Conservation (phyloP, 2,329 filamentous ascomycete genomes). For the Pestalotiopsis sp. region DNA sequence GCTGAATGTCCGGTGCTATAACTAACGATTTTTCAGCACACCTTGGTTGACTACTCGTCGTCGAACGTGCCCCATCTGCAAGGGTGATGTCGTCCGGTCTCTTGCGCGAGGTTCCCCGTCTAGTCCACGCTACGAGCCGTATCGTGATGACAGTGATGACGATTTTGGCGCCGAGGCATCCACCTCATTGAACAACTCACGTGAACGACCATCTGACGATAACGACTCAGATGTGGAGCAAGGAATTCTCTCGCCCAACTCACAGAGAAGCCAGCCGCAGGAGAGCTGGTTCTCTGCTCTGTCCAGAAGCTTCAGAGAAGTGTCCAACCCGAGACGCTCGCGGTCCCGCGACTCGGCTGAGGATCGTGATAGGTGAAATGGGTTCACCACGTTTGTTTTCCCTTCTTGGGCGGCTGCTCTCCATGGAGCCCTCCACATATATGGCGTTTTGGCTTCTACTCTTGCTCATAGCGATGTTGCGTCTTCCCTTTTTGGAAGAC, state of each 20-base stretch:
- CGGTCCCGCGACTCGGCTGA: slow-evolving; percentile 1
- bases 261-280: slow-evolving; percentile 23
- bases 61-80: slow-evolving; percentile 98
- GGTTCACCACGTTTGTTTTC: background rate
- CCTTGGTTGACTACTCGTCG: slow-evolving; percentile 95
- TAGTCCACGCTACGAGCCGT: slow-evolving; percentile 56
- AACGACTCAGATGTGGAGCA: slow-evolving; percentile 46
- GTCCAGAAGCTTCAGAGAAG: slow-evolving; percentile 12
- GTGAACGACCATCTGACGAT: slow-evolving; percentile 18
- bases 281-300: slow-evolving; percentile 40
- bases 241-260: slow-evolving; percentile 34
- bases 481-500: background rate
- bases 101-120: slow-evolving; percentile 59
- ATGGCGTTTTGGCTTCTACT: slow-evolving; percentile 3
- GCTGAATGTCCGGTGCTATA: slow-evolving; percentile 4
- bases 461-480: slow-evolving; percentile 9
- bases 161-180: slow-evolving; percentile 27
- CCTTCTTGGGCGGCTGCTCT: background rate
- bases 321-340: background rate
- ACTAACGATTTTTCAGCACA: slow-evolving; percentile 61
- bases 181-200: slow-evolving; percentile 23
- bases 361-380: slow-evolving; percentile 10
- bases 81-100: slow-evolving; percentile 87
- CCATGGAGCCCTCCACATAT: slow-evolving; percentile 1
- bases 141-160: slow-evolving; percentile 57